A percentile compares a stretch with the other conserved stretches of the same genome.
These are phyloP conservation scores for Mollisia scopiformis DNA, from an alignment of 2,329 filamentous ascomycete species.

Conservation along the genomic window DNA sequence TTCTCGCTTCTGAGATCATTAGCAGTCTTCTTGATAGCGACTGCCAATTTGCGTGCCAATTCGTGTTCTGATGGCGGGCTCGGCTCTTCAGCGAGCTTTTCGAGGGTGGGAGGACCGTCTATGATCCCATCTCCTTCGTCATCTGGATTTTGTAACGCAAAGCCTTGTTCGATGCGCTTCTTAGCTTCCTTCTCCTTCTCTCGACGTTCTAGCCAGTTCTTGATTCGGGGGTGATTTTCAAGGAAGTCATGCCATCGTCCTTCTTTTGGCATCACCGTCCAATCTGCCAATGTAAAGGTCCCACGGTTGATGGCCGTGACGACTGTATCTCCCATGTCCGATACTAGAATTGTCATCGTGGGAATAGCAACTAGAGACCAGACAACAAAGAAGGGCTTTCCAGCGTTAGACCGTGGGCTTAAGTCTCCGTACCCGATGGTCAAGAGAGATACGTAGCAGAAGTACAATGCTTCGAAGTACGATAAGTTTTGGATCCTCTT, in stretches of 20 bases:
- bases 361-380: constrained; percentile 72
- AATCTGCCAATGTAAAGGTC: constrained; percentile 63
- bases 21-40: constrained; percentile 57
- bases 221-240: constrained; percentile 47
- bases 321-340: constrained; percentile 66
- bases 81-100: constrained; percentile 46
- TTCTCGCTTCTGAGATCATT: constrained; percentile 51
- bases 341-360: constrained; percentile 70
- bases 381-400: constrained; percentile 70
- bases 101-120: constrained; percentile 22
- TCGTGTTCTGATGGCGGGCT: constrained; percentile 44
- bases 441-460: constrained; percentile 68
- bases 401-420: constrained; percentile 64
- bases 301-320: constrained; percentile 65
- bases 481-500: constrained; percentile 51
- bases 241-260: constrained; percentile 57
- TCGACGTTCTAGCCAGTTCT: constrained; percentile 40
- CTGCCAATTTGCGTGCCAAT: constrained; percentile 57
- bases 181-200: constrained; percentile 44
- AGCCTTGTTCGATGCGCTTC: constrained; percentile 42
- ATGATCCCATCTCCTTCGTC: constrained; percentile 25
- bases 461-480: constrained; percentile 71
- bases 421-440: constrained; percentile 74
- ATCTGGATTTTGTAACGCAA: constrained; percentile 37
- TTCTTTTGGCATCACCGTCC: constrained; percentile 65